Conservation (phyloP, 2,329 filamentous ascomycete species). For the Rasamsonia emersonii region DNA sequence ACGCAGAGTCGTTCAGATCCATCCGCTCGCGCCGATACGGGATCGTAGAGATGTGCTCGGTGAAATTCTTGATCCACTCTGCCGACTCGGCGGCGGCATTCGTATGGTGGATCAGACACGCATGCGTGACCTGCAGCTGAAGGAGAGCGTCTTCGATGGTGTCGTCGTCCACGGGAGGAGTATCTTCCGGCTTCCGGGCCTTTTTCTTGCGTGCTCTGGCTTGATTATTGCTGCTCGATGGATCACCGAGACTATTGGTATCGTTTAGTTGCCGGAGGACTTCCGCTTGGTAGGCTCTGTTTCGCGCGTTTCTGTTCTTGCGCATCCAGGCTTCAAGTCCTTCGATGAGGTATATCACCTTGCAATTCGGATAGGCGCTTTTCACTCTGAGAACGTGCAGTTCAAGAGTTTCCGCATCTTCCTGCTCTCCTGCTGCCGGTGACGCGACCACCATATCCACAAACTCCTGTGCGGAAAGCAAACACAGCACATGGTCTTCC, state of each 20-base stretch:
- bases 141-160: slow-evolving; percentile 62
- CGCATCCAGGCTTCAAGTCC: slow-evolving; percentile 58
- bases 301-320: slow-evolving; percentile 59
- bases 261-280: slow-evolving; percentile 46
- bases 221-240: slow-evolving; percentile 14
- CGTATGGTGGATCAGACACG: slow-evolving; percentile 63
- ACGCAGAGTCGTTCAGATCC: slow-evolving; percentile 44
- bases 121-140: slow-evolving; percentile 59
- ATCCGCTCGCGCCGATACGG: slow-evolving; percentile 53
- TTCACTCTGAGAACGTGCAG: slow-evolving; percentile 51
- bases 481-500: slow-evolving; percentile 55
- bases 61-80: slow-evolving; percentile 64
- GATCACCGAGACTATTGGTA: slow-evolving; percentile 23
- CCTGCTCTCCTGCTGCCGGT: slow-evolving; percentile 8
- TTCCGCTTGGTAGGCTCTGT: slow-evolving; percentile 58
- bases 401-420: slow-evolving; percentile 46
- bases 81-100: slow-evolving; percentile 53
- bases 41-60: slow-evolving; percentile 68
- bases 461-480: slow-evolving; percentile 58
- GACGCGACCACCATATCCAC: slow-evolving; percentile 48
- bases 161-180: slow-evolving; percentile 56
- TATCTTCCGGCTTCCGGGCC: slow-evolving; percentile 32
- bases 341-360: slow-evolving; percentile 63
- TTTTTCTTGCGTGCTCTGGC: slow-evolving; percentile 15
- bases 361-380: slow-evolving; percentile 43